Base-by-base conservation (phyloP, 768 basidiomycete genomes). In the Leccinum boreale region DNA sequence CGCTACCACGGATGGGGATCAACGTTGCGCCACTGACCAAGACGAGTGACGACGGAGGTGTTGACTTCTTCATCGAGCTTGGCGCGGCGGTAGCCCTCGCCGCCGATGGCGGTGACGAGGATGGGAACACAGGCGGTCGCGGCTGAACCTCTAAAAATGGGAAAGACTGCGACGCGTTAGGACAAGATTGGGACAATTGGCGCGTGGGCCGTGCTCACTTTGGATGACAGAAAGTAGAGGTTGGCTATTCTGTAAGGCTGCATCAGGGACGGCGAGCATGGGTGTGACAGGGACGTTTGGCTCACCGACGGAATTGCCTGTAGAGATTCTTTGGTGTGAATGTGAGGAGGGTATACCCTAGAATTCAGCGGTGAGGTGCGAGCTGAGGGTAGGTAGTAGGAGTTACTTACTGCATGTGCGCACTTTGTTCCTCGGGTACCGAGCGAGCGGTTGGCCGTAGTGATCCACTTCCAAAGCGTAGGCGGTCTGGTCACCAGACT, bases 41-140 rank as follows among this genome's bases (percentile, higher is more conserved):
- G 83, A 62, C 92, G 91, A 1, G 94, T 98, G 12, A 90, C 87
- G 3, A 94, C 92, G 0, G 91, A 94, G 54, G 86, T 97, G 76
- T 98, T 99, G 63, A 98, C 94, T 67, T 94, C 86, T 60, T 97
- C 90, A 70, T 99, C 96, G 39, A 95, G 79, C 11, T 73, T 65
- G 11, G 89, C 89, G 52, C 96, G 86, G n/a, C 95, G 86, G 70
- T 92, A 95, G 74, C 98, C 96, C 75, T 98, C 96, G 33, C 97
- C 78, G 50, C 24, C 24, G 78, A 97, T 82, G 3, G 89, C 95
- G 15, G 96, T 98, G 51, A 96, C 89, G 28, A 77, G 76, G 7
- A 98, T 80, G 0, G 96, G 96, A 4, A 98, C 74, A 65, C 90
- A 88, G 4, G 93, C 85, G 58, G 92, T 84, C 46, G 87, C 81